phyloP scores from a whole-genome alignment of 345 rosid species.

The Hibiscus trionum region DNA sequence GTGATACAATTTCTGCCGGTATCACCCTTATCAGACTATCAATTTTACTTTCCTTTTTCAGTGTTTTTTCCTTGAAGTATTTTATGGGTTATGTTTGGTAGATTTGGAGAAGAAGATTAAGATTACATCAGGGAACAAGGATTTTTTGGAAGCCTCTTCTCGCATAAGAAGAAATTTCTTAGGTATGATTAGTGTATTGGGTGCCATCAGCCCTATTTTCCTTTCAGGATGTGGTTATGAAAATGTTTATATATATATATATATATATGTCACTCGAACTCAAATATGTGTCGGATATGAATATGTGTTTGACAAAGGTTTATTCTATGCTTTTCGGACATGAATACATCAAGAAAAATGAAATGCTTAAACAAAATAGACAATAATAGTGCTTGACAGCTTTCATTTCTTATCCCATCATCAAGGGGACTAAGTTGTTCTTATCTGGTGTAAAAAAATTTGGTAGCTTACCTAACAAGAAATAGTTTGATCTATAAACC shows the following conservation, averaged over 20 bases:
- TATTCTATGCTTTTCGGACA: not conserved
- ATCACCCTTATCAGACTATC: not conserved
- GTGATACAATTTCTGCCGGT: constrained; percentile 28
- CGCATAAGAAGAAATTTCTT: constrained; percentile 52
- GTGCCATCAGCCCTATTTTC: constrained; percentile 9
- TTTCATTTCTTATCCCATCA: not conserved
- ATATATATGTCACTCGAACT: not conserved
- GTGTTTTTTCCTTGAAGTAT: not conserved
- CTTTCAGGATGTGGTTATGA: not conserved
- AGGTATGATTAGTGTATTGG: constrained; percentile 33
- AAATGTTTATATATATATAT: not conserved
- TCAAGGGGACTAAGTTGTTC: constrained; percentile 8
- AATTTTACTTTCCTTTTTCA: not conserved
- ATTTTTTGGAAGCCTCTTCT: constrained; percentile 45
- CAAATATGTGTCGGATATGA: not conserved
- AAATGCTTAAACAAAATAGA: not conserved
- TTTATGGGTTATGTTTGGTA: constrained; percentile 17
- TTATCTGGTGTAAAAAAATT: constrained; percentile 11
- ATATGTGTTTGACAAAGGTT: not conserved
- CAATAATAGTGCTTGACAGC: constrained; percentile 6
- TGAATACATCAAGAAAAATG: not conserved
- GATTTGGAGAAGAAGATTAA: constrained; percentile 38
- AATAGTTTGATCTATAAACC: constrained; percentile 7
- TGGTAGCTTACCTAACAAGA: constrained; percentile 57
- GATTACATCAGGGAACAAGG: constrained; percentile 25